Conservation (phyloP, 2,329 filamentous ascomycete genomes). For the Gliomastix tumulicola region DNA sequence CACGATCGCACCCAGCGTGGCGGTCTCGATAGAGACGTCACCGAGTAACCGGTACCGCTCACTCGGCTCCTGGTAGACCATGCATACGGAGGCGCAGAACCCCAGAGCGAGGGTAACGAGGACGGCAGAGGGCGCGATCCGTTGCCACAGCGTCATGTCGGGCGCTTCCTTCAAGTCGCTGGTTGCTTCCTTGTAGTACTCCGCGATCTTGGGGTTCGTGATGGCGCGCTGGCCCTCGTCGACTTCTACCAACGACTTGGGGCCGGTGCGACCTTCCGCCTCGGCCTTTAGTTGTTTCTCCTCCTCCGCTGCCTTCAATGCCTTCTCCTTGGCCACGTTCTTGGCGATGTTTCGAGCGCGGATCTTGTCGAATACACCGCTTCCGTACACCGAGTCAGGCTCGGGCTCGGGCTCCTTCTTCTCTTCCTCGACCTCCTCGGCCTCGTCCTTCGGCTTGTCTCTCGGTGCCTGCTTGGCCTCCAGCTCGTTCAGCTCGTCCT, state of each 20-base stretch:
- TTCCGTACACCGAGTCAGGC: slow-evolving; percentile 48
- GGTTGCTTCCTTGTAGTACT: slow-evolving; percentile 36
- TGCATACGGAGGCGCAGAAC: slow-evolving; percentile 33
- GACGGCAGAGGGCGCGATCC: slow-evolving; percentile 47
- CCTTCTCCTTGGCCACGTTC: slow-evolving; percentile 37
- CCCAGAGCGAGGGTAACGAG: slow-evolving; percentile 37
- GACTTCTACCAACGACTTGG: slow-evolving; percentile 33
- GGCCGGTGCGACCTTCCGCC: slow-evolving; percentile 21
- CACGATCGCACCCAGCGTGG: slow-evolving; percentile 58
- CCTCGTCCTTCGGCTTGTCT: slow-evolving; percentile 10
- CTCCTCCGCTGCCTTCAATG: slow-evolving; percentile 30
- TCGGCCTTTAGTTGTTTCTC: slow-evolving; percentile 23
- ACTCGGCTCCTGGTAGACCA: slow-evolving; percentile 47
- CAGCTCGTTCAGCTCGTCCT: slow-evolving; percentile 48
- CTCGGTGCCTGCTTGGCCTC: slow-evolving; percentile 12
- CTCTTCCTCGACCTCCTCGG: slow-evolving; percentile 13
- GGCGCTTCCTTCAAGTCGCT: slow-evolving; percentile 34
- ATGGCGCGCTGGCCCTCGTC: slow-evolving; percentile 26
- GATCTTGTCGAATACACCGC: slow-evolving; percentile 49
- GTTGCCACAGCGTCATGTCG: slow-evolving; percentile 34
- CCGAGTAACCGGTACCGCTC: slow-evolving; percentile 47
- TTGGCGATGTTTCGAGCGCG: slow-evolving; percentile 44
- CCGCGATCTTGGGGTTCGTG: slow-evolving; percentile 26
- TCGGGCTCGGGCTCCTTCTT: slow-evolving; percentile 9
- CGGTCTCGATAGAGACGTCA: slow-evolving; percentile 52